Evolutionary conservation across 192 early-diverging fungal genomes (phyloP).

Genomic region (Pecoramyces ruminantium): DNA sequence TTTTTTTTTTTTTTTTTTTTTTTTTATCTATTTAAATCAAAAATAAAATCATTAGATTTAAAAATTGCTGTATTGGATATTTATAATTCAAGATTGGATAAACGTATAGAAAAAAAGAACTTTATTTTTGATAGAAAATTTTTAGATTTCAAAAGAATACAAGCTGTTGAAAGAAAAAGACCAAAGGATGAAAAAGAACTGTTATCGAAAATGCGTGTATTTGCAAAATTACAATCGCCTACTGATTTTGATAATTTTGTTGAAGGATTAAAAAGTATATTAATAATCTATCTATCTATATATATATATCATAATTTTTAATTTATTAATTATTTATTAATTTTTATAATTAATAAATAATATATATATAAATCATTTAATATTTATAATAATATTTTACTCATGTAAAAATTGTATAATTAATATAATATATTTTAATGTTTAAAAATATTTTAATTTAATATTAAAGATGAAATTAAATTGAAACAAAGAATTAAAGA

Average conservation of each 20-base stretch:
- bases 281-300: background rate
- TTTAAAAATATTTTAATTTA: too few species aligned
- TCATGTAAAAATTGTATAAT: too few species aligned
- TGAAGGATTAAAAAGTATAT: slow-evolving; percentile 44
- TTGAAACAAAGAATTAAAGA: slow-evolving; percentile 63
- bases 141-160: slow-evolving; percentile 68
- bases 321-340: too few species aligned
- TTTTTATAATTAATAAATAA: too few species aligned
- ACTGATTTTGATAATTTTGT: slow-evolving; percentile 67
- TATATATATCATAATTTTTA: slow-evolving; percentile 6
- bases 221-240: slow-evolving; percentile 67
- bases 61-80: slow-evolving; percentile 75
- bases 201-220: slow-evolving; percentile 57
- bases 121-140: slow-evolving; percentile 80
- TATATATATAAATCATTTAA: too few species aligned
- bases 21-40: too few species aligned
- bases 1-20: too few species aligned
- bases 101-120: slow-evolving; percentile 62
- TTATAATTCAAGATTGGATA: slow-evolving; percentile 75
- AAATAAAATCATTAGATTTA: slow-evolving; percentile 30
- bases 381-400: too few species aligned
- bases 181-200: slow-evolving; percentile 80
- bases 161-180: slow-evolving; percentile 60
- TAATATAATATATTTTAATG: too few species aligned
- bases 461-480: slow-evolving; percentile 48